phyloP scores from a whole-genome alignment of 2,329 filamentous ascomycete genomes.

The Trichoderma aggressivum region DNA sequence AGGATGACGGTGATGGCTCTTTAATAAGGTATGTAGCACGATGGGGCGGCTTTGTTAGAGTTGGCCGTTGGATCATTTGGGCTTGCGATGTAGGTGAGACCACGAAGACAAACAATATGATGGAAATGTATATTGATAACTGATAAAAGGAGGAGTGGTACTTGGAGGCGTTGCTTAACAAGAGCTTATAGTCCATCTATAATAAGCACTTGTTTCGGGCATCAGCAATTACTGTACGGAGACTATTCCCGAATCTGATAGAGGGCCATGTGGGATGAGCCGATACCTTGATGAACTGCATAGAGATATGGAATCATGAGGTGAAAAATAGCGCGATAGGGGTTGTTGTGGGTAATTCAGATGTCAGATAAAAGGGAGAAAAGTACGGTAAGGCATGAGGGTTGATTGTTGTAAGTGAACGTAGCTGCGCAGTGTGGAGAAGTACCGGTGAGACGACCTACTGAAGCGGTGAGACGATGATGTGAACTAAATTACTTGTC shows the following conservation, averaged over 20 bases:
- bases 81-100: neutral
- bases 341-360: neutral
- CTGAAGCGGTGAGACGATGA: neutral
- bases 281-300: neutral
- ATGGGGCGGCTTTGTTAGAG: neutral
- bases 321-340: neutral
- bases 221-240: neutral
- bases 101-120: neutral
- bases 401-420: neutral
- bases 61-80: neutral
- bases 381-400: neutral
- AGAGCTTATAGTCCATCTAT: neutral
- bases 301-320: neutral
- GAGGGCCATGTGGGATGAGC: neutral
- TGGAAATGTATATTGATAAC: neutral
- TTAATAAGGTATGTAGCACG: neutral
- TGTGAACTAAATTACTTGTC: neutral
- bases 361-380: neutral
- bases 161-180: neutral
- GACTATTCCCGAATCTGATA: neutral
- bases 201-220: neutral
- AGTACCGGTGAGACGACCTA: neutral
- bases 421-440: neutral
- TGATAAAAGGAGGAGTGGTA: neutral
- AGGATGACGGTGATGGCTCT: neutral